phyloP scores from a whole-genome alignment of 177 flowering plant genomes.

The Tripterygium wilfordii region DNA sequence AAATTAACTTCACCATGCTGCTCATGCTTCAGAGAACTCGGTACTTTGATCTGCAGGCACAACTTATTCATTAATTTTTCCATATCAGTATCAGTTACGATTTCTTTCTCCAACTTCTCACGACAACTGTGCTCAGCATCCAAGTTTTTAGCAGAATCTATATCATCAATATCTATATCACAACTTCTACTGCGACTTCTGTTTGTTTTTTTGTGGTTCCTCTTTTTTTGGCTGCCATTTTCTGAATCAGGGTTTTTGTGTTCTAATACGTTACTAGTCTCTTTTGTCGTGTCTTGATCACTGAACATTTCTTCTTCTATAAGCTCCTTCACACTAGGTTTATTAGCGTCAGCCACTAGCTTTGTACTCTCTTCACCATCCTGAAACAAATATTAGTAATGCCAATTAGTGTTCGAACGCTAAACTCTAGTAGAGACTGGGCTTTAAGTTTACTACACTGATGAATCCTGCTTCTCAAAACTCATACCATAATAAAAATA shows the following conservation, averaged over 20 bases:
- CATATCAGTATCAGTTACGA: constrained; percentile 17
- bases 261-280: constrained; percentile 14
- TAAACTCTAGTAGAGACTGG: neutral
- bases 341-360: constrained; percentile 13
- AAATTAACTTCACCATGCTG: constrained; percentile 13
- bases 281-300: constrained; percentile 25
- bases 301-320: constrained; percentile 58
- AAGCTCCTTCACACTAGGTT: constrained; percentile 58
- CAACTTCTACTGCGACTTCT: constrained; percentile 21
- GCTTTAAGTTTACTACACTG: neutral
- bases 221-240: constrained; percentile 14
- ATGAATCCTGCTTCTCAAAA: neutral
- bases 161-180: constrained; percentile 19
- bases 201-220: constrained; percentile 21
- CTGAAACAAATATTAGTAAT: constrained; percentile 22
- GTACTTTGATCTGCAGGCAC: constrained; percentile 19
- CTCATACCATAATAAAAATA: neutral
- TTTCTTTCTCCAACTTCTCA: constrained; percentile 10
- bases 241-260: constrained; percentile 12
- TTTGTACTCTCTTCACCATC: constrained; percentile 19
- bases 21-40: constrained; percentile 14
- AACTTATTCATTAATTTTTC: constrained; percentile 40
- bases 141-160: constrained; percentile 13
- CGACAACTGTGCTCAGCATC: constrained; percentile 9
- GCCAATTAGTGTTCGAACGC: neutral